These are phyloP conservation scores for Gyromitra esculenta DNA, from an alignment of 2,329 filamentous ascomycete genomes.

Conservation along the genomic window DNA sequence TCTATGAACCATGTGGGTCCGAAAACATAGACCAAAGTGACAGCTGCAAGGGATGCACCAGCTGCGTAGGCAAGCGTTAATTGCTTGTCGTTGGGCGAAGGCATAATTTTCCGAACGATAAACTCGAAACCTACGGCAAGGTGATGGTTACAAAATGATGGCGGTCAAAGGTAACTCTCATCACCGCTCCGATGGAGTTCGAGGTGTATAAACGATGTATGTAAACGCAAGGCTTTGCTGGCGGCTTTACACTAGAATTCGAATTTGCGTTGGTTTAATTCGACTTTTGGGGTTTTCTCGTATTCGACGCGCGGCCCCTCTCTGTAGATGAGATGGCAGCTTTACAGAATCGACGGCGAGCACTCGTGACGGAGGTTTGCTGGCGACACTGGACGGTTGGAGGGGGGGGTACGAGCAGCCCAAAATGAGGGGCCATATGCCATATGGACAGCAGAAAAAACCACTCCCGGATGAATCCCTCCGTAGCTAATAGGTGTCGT, in stretches of 20 bases:
- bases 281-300: constrained; percentile 1
- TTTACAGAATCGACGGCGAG: constrained; percentile 13
- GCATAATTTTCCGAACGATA: constrained; percentile 31
- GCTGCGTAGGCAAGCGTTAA: constrained; percentile 91
- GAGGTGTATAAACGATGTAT: constrained; percentile 18
- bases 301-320: constrained; percentile 30
- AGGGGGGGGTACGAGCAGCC: constrained; percentile 15
- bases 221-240: constrained; percentile 9
- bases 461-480: constrained; percentile 9
- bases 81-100: constrained; percentile 69
- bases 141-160: constrained; percentile 22
- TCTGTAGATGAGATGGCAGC: neutral
- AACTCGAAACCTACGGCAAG: constrained; percentile 37
- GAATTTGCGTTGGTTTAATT: constrained; percentile 9
- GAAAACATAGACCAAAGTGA: constrained; percentile 96
- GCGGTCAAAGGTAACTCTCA: constrained; percentile 31
- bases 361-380: constrained; percentile 11
- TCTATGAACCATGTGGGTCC: constrained; percentile 97
- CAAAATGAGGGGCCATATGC: constrained; percentile 34
- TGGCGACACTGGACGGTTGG: constrained; percentile 1
- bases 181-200: constrained; percentile 34
- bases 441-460: constrained; percentile 15
- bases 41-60: constrained; percentile 91
- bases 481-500: constrained; percentile 7
- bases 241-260: constrained; percentile 1